Conservation (phyloP, 495 filamentous ascomycete species). For the Talaromyces trachyspermus region DNA sequence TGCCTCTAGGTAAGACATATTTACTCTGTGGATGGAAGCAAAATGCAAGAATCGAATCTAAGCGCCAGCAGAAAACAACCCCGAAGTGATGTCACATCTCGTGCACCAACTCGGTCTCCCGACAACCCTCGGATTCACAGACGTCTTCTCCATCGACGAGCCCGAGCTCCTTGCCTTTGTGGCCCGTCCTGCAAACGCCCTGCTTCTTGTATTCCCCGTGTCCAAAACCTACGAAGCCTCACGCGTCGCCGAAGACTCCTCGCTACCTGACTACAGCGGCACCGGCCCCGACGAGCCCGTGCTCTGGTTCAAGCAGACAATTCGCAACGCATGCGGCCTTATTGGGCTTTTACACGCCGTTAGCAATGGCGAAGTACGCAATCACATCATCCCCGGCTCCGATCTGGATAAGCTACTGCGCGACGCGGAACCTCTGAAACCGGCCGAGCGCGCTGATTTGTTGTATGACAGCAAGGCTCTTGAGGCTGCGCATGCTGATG, state of each 20-base stretch:
- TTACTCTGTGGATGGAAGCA: no score
- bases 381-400: conserved; percentile 35
- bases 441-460: conserved; percentile 55
- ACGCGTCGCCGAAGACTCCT: conserved; percentile 56
- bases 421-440: conserved; percentile 35
- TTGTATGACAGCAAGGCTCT: conserved; percentile 66
- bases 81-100: conserved; percentile 70
- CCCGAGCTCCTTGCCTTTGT: conserved; percentile 71
- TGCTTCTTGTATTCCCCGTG: conserved; percentile 81
- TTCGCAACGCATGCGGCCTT: conserved; percentile 78
- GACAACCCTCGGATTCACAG: conserved; percentile 58
- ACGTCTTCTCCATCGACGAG: conserved; percentile 78
- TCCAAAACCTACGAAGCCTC: conserved; percentile 60
- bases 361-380: conserved; percentile 49
- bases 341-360: conserved; percentile 75
- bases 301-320: conserved; percentile 89
- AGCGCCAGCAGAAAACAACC: conserved; percentile 52
- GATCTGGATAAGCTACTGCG: conserved; percentile 41
- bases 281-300: conserved; percentile 51
- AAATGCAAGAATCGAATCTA: not conserved
- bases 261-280: conserved; percentile 43
- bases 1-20: conserved; percentile 33
- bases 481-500: conserved; percentile 64
- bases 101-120: conserved; percentile 71
- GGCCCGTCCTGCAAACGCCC: conserved; percentile 72